Evolutionary conservation across 331 rosid genomes (phyloP).

Genomic region (Malus hybrid): DNA sequence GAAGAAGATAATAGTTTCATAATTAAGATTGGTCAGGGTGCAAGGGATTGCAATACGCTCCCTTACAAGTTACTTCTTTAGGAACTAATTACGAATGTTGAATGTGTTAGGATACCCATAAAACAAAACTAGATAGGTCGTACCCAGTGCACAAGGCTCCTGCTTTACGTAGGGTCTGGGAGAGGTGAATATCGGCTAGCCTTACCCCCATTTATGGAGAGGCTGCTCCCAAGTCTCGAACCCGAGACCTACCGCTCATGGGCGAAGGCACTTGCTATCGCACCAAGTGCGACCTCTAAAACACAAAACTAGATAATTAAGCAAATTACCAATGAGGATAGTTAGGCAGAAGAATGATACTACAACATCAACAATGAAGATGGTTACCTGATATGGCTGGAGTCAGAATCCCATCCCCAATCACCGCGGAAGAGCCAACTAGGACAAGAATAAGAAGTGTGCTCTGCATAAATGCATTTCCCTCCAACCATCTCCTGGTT

Average conservation of each 20-base stretch:
- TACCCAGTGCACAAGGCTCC: no score
- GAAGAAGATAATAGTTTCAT: background rate
- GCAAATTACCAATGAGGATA: background rate
- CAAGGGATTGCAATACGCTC: background rate
- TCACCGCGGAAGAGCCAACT: constrained; percentile 25
- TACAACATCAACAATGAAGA: background rate
- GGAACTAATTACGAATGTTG: background rate
- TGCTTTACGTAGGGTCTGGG: no score
- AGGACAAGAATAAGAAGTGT: constrained; percentile 23
- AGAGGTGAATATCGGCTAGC: no score
- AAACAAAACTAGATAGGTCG: background rate
- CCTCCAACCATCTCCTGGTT: constrained; percentile 21
- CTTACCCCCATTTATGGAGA: no score
- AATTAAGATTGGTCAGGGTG: background rate
- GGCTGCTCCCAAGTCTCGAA: no score
- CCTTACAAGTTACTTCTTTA: background rate
- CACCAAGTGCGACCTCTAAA: background rate
- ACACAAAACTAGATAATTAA: background rate
- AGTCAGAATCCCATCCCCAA: constrained; percentile 31
- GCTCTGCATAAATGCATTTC: constrained; percentile 6
- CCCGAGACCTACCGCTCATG: no score
- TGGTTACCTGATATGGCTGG: constrained; percentile 26
- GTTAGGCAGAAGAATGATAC: background rate
- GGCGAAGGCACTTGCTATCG: no score
- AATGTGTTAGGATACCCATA: background rate